These are phyloP conservation scores for Gossypium sturtianum DNA, from an alignment of 345 rosid species.

Conservation along the genomic window DNA sequence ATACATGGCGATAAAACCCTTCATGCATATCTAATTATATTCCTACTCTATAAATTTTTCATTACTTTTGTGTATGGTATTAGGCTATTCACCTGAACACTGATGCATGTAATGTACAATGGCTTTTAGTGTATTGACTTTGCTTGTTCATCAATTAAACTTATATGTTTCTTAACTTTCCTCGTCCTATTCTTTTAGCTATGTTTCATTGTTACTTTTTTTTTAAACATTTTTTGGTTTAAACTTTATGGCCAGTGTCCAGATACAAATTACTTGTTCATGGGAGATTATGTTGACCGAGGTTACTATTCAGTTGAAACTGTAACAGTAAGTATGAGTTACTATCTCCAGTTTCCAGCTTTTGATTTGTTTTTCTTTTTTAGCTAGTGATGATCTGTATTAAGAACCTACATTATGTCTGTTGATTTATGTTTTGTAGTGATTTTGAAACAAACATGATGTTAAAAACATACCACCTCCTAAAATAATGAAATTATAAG, in stretches of 20 bases:
- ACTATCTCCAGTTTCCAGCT: background rate
- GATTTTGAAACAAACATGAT: background rate
- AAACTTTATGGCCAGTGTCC: constrained; percentile 58
- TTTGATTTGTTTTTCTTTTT: background rate
- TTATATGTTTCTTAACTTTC: background rate
- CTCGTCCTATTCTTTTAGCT: background rate
- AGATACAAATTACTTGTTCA: constrained; percentile 88
- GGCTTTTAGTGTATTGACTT: background rate
- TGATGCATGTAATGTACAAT: background rate
- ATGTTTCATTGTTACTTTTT: background rate
- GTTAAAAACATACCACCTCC: too few relatives aligned
- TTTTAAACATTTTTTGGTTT: constrained; percentile 2
- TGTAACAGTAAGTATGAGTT: constrained; percentile 57
- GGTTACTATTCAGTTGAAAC: constrained; percentile 98
- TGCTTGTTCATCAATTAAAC: background rate
- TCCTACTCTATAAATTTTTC: background rate
- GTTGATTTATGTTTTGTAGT: background rate
- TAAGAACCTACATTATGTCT: background rate
- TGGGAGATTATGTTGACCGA: constrained; percentile 98
- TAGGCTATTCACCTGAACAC: background rate
- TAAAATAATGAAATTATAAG: too few relatives aligned
- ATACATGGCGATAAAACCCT: background rate
- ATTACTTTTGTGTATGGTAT: background rate
- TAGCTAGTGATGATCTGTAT: background rate
- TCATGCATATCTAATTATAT: background rate